These are phyloP conservation scores for Phialophora tarda DNA, from an alignment of 2,329 filamentous ascomycete genomes.

Conservation along the genomic window DNA sequence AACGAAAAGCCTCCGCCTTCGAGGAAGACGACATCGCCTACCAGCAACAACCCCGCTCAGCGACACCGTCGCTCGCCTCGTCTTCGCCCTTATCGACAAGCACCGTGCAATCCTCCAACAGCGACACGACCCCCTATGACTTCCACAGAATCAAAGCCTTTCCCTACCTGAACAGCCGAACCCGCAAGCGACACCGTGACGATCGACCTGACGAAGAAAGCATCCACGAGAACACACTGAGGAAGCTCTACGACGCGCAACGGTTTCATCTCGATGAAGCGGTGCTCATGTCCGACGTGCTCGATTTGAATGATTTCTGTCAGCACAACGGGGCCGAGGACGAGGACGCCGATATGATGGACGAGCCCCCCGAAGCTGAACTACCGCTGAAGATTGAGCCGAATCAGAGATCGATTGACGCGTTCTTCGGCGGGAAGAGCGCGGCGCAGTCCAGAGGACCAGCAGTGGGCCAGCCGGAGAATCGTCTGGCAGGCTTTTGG, in stretches of 20 bases:
- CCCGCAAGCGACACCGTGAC: slow-evolving; percentile 64
- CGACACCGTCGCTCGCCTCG: slow-evolving; percentile 19
- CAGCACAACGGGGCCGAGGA: slow-evolving; percentile 5
- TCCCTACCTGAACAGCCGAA: slow-evolving; percentile 59
- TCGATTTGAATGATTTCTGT: not conserved
- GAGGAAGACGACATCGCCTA: slow-evolving; percentile 19
- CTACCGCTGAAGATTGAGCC: slow-evolving; percentile 16
- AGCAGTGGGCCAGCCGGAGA: not conserved
- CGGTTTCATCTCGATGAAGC: slow-evolving; percentile 34
- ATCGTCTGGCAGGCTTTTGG: not conserved
- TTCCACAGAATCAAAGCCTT: slow-evolving; percentile 19
- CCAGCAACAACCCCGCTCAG: slow-evolving; percentile 11
- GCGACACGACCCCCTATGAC: slow-evolving; percentile 6
- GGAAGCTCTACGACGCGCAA: slow-evolving; percentile 38
- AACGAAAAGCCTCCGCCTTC: slow-evolving; percentile 37
- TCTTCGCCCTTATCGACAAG: slow-evolving; percentile 25
- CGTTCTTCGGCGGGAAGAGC: slow-evolving; percentile 30
- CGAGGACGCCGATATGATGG: slow-evolving; percentile 28
- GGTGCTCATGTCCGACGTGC: slow-evolving; percentile 27
- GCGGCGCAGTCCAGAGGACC: not conserved
- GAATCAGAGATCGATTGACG: slow-evolving; percentile 32
- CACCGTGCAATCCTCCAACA: slow-evolving; percentile 14
- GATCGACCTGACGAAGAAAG: slow-evolving; percentile 62
- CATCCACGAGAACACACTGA: slow-evolving; percentile 45
- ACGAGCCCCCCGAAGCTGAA: slow-evolving; percentile 12